Evolutionary conservation across 345 rosid species (phyloP).

Genomic region (Salix arbutifolia): DNA sequence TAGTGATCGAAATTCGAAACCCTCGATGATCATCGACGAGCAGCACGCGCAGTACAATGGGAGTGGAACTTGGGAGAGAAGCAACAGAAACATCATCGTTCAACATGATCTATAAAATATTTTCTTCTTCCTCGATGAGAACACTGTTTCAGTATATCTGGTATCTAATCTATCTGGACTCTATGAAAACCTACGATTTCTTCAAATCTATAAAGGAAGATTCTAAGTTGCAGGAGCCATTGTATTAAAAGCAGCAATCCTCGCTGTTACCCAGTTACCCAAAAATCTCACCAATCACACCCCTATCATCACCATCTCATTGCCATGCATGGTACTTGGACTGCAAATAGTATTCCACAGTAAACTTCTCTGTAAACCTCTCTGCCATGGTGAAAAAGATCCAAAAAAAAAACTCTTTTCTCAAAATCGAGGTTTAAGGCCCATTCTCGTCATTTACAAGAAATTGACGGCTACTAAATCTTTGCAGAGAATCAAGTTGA

Average conservation of each 20-base stretch:
- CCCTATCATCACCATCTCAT: background rate
- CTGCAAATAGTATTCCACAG: background rate
- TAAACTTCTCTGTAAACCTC: background rate
- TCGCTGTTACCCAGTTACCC: background rate
- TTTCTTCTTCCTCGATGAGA: background rate
- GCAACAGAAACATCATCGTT: too few relatives aligned
- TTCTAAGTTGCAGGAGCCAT: conserved; percentile 19
- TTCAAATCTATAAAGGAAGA: conserved; percentile 39
- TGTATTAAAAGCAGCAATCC: conserved; percentile 9
- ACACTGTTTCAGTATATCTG: conserved; percentile 6
- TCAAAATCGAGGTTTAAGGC: conserved; percentile 19
- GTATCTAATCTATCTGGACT: background rate
- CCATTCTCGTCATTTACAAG: background rate
- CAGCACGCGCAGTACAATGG: background rate
- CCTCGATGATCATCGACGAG: too few relatives aligned
- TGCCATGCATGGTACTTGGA: background rate
- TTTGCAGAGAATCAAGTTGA: conserved; percentile 36
- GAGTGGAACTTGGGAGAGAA: background rate
- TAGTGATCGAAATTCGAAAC: too few relatives aligned
- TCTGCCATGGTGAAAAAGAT: background rate
- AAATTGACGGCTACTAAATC: conserved; percentile 38
- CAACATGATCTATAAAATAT: too few relatives aligned
- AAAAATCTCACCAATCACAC: background rate
- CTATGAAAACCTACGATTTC: conserved; percentile 20
- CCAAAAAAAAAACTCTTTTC: background rate